Evolutionary conservation across 495 filamentous ascomycete species (phyloP).

Genomic region (Aspergillus hancockii): DNA sequence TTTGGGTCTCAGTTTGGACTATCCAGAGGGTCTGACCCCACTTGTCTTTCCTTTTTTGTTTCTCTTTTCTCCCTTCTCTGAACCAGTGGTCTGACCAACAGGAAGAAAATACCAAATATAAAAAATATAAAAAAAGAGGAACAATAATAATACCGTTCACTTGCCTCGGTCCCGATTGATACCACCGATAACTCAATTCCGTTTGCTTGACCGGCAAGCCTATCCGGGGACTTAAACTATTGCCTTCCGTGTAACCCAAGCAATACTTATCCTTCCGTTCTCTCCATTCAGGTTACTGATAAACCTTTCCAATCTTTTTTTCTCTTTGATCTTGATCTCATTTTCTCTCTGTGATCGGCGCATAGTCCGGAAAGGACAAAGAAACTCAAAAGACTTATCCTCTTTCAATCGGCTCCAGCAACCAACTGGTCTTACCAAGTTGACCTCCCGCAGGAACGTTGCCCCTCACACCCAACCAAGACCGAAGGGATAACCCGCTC

Average conservation of each 20-base stretch:
- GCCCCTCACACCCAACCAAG: conserved; percentile 17
- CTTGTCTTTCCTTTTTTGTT: not conserved
- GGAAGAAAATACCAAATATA: not conserved
- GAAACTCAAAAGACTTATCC: conserved; percentile 14
- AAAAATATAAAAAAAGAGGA: not conserved
- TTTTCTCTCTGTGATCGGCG: conserved; percentile 6
- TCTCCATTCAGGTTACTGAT: conserved; percentile 1
- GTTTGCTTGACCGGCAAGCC: not conserved
- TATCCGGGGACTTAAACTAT: conserved; percentile 1
- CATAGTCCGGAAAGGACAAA: conserved; percentile 10
- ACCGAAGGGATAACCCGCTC: conserved; percentile 22
- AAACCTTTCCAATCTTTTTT: not conserved
- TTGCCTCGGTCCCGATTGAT: conserved; percentile 1
- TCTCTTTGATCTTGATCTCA: conserved; percentile 6
- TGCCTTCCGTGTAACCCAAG: not conserved
- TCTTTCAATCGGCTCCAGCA: conserved; percentile 5
- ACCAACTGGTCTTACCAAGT: conserved; percentile 6
- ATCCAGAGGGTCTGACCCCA: not conserved
- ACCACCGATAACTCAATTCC: not conserved
- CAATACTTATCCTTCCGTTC: not conserved
- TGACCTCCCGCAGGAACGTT: conserved; percentile 17
- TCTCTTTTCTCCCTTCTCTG: not conserved
- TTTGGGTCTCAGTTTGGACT: not conserved
- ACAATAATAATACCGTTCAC: not conserved
- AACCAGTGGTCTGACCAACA: not conserved